Conservation (phyloP, 148 eudicot genomes). For the Dianthus caryophyllus region DNA sequence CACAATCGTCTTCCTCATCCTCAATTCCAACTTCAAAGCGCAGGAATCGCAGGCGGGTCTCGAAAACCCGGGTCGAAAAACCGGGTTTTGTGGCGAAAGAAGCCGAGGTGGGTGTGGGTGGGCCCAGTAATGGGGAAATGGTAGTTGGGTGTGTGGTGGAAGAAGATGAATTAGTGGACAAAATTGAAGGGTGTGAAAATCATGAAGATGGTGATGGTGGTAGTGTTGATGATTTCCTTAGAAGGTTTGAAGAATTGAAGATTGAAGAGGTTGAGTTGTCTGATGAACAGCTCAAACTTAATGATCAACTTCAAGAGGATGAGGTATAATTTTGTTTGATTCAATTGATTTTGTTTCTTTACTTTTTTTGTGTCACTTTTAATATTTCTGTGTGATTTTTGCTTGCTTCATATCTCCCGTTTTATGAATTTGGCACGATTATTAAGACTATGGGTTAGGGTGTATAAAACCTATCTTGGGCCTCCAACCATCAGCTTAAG, state of each 20-base stretch:
- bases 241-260: slow-evolving; percentile 42
- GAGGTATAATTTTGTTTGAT: slow-evolving; percentile 48
- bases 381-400: no score
- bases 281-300: slow-evolving; percentile 47
- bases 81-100: slow-evolving; percentile 12
- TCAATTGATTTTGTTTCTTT: no score
- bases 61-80: slow-evolving; percentile 23
- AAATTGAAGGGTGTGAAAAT: slow-evolving; percentile 6
- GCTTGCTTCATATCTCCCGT: no score
- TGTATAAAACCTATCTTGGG: no score
- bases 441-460: no score
- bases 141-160: slow-evolving; percentile 17
- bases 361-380: not conserved
- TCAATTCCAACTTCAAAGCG: slow-evolving; percentile 13
- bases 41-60: slow-evolving; percentile 24
- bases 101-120: slow-evolving; percentile 39
- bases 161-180: slow-evolving; percentile 14
- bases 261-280: slow-evolving; percentile 47
- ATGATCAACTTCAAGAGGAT: slow-evolving; percentile 87
- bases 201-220: slow-evolving; percentile 6
- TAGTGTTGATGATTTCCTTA: slow-evolving; percentile 39
- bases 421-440: no score
- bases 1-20: slow-evolving; percentile 7
- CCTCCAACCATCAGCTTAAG: no score
- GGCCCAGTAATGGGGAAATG: slow-evolving; percentile 15